Conservation (phyloP, 108 stramenopile genomes). For the Aurantiochytrium sp. region DNA sequence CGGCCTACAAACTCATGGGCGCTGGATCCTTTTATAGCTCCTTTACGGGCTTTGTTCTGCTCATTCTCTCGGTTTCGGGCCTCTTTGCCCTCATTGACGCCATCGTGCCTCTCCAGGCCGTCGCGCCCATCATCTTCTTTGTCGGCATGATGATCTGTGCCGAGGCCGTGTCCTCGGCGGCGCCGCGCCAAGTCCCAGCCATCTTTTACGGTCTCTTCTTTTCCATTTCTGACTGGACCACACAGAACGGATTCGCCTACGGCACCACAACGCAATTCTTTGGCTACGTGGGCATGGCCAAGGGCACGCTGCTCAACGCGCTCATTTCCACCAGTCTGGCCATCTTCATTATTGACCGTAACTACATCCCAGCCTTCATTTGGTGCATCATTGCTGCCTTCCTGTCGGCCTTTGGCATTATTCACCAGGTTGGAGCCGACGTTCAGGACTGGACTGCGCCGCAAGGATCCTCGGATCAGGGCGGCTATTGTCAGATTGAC, state of each 20-base stretch:
- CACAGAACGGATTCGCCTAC: background rate
- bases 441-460: background rate
- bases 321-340: background rate
- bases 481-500: background rate
- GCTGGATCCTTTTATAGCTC: conserved; percentile 51
- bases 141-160: conserved; percentile 53
- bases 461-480: background rate
- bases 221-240: background rate
- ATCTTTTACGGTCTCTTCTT: conserved; percentile 50
- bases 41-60: conserved; percentile 47
- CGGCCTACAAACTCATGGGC: conserved; percentile 55
- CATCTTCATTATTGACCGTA: conserved; percentile 6
- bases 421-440: background rate
- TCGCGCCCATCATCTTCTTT: conserved; percentile 47
- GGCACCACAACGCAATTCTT: background rate
- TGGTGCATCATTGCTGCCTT: background rate
- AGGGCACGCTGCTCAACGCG: background rate
- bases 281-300: conserved; percentile 11
- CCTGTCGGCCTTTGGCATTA: background rate
- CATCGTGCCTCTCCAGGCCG: conserved; percentile 22
- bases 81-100: conserved; percentile 25
- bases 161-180: conserved; percentile 35
- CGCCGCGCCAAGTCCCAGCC: conserved; percentile 38
- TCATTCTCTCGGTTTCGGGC: conserved; percentile 31
- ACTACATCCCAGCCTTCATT: background rate